Conservation (phyloP, 805 yeast species). For the Maudiozyma saulgeensis region DNA sequence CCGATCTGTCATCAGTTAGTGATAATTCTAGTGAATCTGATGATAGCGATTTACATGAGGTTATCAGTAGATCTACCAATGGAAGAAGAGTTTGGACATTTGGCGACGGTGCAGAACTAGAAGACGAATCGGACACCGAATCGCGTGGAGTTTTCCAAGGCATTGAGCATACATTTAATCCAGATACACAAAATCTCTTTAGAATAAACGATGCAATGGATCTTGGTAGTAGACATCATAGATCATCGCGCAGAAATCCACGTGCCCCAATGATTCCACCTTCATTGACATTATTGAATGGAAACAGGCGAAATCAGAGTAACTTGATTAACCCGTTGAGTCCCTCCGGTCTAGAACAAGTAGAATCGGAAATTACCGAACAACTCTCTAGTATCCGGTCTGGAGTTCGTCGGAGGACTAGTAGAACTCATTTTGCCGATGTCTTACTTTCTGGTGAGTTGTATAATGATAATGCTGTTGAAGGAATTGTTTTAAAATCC, state of each 20-base stretch:
- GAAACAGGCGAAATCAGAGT: constrained; percentile 22
- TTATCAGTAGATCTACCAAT: constrained; percentile 11
- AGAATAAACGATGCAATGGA: constrained; percentile 17
- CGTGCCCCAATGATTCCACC: constrained; percentile 20
- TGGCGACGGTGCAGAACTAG: constrained; percentile 22
- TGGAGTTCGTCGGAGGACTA: constrained; percentile 19
- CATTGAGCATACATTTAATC: constrained; percentile 25
- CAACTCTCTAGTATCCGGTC: constrained; percentile 19
- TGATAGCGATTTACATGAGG: constrained; percentile 4
- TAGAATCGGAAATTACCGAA: constrained; percentile 24
- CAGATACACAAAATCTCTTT: constrained; percentile 21
- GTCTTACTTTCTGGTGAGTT: constrained; percentile 25
- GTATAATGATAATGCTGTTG: constrained; percentile 25
- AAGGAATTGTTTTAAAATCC: constrained; percentile 31
- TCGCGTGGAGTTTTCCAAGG: constrained; percentile 26
- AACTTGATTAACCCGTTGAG: constrained; percentile 26
- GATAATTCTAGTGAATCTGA: constrained; percentile 6
- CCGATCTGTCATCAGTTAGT: constrained; percentile 24
- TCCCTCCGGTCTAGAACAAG: constrained; percentile 28
- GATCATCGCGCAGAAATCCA: constrained; percentile 14
- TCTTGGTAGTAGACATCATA: constrained; percentile 11
- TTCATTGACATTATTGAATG: constrained; percentile 22
- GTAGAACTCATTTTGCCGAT: constrained; percentile 22
- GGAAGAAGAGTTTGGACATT: constrained; percentile 24
- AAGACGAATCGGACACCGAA: constrained; percentile 27